Evolutionary conservation across 768 basidiomycete species (phyloP).

Genomic region (Dentipellis sp.): DNA sequence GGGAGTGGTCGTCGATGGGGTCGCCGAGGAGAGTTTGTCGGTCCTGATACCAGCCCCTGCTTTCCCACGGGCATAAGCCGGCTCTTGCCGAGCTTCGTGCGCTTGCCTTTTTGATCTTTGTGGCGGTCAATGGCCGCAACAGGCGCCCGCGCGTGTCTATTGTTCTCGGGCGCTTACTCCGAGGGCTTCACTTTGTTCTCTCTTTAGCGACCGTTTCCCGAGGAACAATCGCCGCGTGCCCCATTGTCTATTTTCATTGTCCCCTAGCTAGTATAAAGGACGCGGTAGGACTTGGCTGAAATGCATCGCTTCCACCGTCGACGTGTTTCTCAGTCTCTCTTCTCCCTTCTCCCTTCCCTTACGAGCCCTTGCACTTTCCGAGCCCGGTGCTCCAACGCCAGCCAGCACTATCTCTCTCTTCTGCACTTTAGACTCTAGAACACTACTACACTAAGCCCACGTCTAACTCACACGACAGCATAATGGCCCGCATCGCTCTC

Average conservation of each 20-base stretch:
- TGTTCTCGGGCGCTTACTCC: background rate
- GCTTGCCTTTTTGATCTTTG: background rate
- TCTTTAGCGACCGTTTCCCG: background rate
- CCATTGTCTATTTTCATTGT: background rate
- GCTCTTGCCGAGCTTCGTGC: background rate
- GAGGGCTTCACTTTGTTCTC: background rate
- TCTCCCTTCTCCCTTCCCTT: background rate
- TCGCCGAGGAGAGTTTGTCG: constrained; percentile 2
- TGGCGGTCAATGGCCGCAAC: no score
- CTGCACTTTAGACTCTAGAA: background rate
- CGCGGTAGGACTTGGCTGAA: background rate
- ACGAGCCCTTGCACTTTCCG: background rate
- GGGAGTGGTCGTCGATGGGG: constrained; percentile 13
- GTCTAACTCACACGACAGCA: background rate
- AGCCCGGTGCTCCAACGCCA: constrained; percentile 11
- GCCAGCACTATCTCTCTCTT: constrained; percentile 2
- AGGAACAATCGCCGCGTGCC: background rate
- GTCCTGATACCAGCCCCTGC: constrained; percentile 3
- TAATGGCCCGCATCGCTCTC: constrained; percentile 18
- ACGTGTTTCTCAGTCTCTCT: background rate
- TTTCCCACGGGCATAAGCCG: constrained; percentile 3
- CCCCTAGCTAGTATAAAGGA: background rate
- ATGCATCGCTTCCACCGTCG: background rate
- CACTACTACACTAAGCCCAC: background rate
- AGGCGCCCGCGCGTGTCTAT: no score